Evolutionary conservation across 1,284 basidiomycete species (phyloP).

Genomic region (Apiotrichum akiyoshidainum): DNA sequence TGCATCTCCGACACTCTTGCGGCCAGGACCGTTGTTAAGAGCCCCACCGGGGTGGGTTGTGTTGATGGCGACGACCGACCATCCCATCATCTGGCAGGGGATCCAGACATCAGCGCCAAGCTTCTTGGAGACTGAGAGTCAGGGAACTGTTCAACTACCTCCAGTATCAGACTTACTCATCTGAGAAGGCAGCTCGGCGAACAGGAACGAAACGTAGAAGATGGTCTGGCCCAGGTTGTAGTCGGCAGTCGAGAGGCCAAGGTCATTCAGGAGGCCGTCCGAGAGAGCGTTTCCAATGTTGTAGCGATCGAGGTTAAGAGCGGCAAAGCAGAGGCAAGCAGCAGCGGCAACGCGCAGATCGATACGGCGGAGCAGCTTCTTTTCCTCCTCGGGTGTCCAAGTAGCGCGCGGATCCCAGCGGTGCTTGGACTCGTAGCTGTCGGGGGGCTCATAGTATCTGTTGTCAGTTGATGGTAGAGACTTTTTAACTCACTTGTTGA

Average conservation of each 20-base stretch:
- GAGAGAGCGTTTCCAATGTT: conserved; percentile 42
- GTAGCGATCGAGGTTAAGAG: conserved; percentile 37
- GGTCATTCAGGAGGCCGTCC: conserved; percentile 47
- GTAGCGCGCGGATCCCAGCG: conserved; percentile 42
- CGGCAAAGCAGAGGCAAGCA: conserved; percentile 38
- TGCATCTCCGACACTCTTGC: too few species aligned
- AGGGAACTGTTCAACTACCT: conserved; percentile 4
- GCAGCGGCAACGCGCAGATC: conserved; percentile 25
- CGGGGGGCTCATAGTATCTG: conserved; percentile 32
- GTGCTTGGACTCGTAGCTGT: conserved; percentile 38
- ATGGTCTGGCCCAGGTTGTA: conserved; percentile 47
- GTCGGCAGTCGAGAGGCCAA: conserved; percentile 41
- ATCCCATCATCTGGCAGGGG: conserved; percentile 43
- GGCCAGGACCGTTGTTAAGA: too few species aligned
- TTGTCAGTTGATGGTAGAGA: too few species aligned
- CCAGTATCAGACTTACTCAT: conserved; percentile 13
- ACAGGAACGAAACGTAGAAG: conserved; percentile 34
- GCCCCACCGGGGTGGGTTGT: too few species aligned
- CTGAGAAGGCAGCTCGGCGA: conserved; percentile 45
- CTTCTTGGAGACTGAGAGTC: conserved; percentile 36
- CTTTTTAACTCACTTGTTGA: neutral
- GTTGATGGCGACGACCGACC: conserved; percentile 41
- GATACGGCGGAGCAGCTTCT: conserved; percentile 28
- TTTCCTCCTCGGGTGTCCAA: conserved; percentile 47
- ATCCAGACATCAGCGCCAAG: conserved; percentile 49